Base-by-base conservation (phyloP, 2,329 filamentous ascomycete genomes). In the Thermoascus crustaceus region DNA sequence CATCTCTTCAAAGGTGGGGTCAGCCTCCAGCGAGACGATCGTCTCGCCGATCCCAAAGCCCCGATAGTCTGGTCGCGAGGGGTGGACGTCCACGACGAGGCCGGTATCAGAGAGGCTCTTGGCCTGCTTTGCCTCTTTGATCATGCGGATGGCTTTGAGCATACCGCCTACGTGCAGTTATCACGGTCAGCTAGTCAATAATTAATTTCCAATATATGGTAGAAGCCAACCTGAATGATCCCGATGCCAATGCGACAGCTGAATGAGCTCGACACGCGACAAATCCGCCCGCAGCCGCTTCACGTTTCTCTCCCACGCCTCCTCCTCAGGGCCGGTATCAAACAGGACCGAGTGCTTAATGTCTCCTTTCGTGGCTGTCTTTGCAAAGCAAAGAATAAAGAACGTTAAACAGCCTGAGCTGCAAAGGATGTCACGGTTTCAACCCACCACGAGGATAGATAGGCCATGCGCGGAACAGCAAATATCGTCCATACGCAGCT, bases 401-500 rank as follows among this genome's bases (percentile, higher is more conserved):
- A n/a, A n/a, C n/a, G n/a, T n/a, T n/a, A n/a, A n/a, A n/a, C n/a
- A 40, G 19, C 26, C 11, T 26, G 32, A 16, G 3, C 16, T 35
- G 20, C 23, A 30, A 10, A 31, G 10, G 16, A 32, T 8, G 10
- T 21, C 2, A 4, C 10, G 27, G 30, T 8, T n/a, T 7, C 13
- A 20, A 43, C 57, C 43, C 58, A 72, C 67, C 35, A 75, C 61
- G 20, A 74, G 53, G 10, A 75, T 60, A 3, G 69, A 73, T 19
- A 75, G 48, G 0, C 72, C 72, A 53, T 75, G 71, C 0, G 72
- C 71, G 9, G 69, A 67, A 42, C 72, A 75, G 49, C 70, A 72
- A 4, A 73, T 61, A 30, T 61, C 61, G 25, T 67, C 64, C 63
- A 74, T 69, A 7, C 58, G 57, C 17, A 75, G 40, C 43, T 75